Percentiles rank a stretch among this genome's conserved stretches.
phyloP scores from a whole-genome alignment of 345 rosid genomes.

The Turnera subulata region DNA sequence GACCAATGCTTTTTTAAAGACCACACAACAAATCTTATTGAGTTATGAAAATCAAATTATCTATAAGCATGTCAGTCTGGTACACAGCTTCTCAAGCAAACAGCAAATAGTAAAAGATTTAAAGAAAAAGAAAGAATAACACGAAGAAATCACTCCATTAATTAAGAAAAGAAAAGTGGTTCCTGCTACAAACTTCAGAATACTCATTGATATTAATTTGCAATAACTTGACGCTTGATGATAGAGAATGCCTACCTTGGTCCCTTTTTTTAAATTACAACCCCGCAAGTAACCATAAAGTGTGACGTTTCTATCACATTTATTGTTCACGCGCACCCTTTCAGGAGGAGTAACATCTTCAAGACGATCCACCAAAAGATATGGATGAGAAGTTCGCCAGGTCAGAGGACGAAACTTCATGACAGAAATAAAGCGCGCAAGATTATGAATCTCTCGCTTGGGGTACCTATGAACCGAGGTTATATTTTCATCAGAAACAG shows the following conservation, averaged over 20 bases:
- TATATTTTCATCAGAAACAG: neutral
- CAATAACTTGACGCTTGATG: neutral
- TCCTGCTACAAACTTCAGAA: no score
- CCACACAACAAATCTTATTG: no score
- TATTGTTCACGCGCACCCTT: constrained; percentile 55
- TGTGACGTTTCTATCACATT: constrained; percentile 85
- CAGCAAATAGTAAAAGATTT: no score
- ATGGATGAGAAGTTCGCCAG: constrained; percentile 95
- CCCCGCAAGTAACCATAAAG: constrained; percentile 92
- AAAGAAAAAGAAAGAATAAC: neutral
- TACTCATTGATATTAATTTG: neutral
- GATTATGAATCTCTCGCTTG: constrained; percentile 77
- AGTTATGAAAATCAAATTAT: no score
- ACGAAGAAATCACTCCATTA: neutral
- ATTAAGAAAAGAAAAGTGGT: neutral
- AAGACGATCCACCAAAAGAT: constrained; percentile 80
- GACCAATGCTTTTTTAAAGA: no score
- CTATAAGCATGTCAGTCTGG: no score
- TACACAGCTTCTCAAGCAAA: no score
- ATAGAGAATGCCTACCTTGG: constrained; percentile 50
- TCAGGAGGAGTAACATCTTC: constrained; percentile 96
- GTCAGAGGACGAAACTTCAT: constrained; percentile 71
- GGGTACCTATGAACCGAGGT: constrained; percentile 55
- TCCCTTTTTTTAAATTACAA: constrained; percentile 84
- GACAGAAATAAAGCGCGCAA: constrained; percentile 73